Percentiles rank a stretch among this genome's conserved stretches.
Evolutionary conservation across 1,139 yeast species (phyloP).

Genomic region (Hyphopichia buzzinii): DNA sequence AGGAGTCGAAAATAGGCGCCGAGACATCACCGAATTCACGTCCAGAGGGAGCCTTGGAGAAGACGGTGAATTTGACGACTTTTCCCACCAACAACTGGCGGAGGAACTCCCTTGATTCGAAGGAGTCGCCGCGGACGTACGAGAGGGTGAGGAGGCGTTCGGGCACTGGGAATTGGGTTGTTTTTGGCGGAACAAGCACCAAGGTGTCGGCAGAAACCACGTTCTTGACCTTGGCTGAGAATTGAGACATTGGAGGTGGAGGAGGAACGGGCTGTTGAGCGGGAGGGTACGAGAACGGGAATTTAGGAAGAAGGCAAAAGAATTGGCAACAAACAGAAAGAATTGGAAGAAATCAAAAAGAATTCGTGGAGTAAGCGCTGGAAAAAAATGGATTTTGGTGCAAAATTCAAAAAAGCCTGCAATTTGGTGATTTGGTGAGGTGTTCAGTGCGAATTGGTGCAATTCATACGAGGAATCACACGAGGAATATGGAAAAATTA

Average conservation of each 20-base stretch:
- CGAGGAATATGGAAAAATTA: too few relatives aligned
- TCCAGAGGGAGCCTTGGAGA: conserved; percentile 50
- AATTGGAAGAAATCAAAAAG: too few relatives aligned
- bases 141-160: conserved; percentile 68
- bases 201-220: conserved; percentile 77
- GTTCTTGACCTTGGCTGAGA: conserved; percentile 62
- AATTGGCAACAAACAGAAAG: too few relatives aligned
- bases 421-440: too few relatives aligned
- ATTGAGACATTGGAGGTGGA: conserved; percentile 15
- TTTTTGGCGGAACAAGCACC: conserved; percentile 56
- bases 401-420: too few relatives aligned
- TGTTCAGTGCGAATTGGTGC: not conserved
- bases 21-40: conserved; percentile 73
- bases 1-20: conserved; percentile 62
- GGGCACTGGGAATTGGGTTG: conserved; percentile 44
- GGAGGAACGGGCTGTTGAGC: too few relatives aligned
- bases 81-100: conserved; percentile 69
- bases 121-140: conserved; percentile 54
- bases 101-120: conserved; percentile 59
- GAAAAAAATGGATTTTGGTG: too few relatives aligned
- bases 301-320: too few relatives aligned
- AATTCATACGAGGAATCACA: too few relatives aligned
- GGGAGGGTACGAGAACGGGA: too few relatives aligned
- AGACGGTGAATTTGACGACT: conserved; percentile 58
- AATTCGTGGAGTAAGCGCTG: too few relatives aligned